A percentile compares a stretch with the other conserved stretches of the same genome.
These are phyloP conservation scores for Chalciporus chontae DNA, from an alignment of 768 basidiomycete genomes.

Conservation along the genomic window DNA sequence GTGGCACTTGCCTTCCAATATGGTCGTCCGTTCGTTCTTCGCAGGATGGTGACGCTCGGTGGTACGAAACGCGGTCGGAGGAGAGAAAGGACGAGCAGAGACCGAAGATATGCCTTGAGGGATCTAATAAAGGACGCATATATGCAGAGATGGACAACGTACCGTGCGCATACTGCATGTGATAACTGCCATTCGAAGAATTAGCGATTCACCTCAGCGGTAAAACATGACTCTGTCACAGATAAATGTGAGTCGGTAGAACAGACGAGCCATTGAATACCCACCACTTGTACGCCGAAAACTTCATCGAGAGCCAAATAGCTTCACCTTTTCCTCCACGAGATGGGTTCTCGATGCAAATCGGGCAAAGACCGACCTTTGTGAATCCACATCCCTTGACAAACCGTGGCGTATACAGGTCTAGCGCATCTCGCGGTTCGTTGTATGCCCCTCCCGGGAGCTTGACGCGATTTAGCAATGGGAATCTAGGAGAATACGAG, in stretches of 20 bases:
- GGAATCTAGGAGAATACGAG: constrained; percentile 15
- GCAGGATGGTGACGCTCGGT: constrained; percentile 42
- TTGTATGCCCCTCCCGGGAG: constrained; percentile 50
- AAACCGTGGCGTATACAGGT: constrained; percentile 78
- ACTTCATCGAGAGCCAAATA: constrained; percentile 75
- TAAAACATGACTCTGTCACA: constrained; percentile 18
- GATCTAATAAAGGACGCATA: constrained; percentile 1
- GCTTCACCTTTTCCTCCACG: constrained; percentile 64
- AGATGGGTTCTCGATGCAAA: constrained; percentile 58
- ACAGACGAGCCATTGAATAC: constrained; percentile 19
- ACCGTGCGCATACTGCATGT: constrained; percentile 83
- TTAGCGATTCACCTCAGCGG: constrained; percentile 3
- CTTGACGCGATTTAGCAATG: constrained; percentile 15
- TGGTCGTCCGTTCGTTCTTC: constrained; percentile 55
- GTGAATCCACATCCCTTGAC: constrained; percentile 63
- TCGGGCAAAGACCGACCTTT: constrained; percentile 76
- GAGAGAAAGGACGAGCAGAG: constrained; percentile 71
- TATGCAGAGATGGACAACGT: constrained; percentile 11
- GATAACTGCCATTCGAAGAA: constrained; percentile 50
- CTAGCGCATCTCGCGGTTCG: constrained; percentile 53
- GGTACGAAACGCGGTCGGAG: constrained; percentile 61
- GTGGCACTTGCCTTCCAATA: constrained; percentile 77
- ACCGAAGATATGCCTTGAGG: constrained; percentile 63
- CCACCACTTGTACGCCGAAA: constrained; percentile 79
- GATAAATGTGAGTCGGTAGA: constrained; percentile 2